Base-by-base conservation (phyloP, 371 early-diverging fungal species). In the Apophysomyces elegans region DNA sequence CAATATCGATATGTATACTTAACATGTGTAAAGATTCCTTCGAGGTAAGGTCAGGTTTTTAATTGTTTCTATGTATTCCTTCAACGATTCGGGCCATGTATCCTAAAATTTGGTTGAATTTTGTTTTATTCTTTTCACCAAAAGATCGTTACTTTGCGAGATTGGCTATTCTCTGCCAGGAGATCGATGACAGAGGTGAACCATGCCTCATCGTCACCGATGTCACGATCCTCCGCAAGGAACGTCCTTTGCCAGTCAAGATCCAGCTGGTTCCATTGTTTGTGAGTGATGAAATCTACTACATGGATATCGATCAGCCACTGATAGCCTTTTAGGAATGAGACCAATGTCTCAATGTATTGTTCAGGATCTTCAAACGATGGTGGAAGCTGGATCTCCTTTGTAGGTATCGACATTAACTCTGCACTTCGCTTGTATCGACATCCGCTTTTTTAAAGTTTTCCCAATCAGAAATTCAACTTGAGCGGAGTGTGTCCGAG, bases 251-350 rank as follows among this genome's bases (percentile, higher is more conserved):
- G 80, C 88, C 88, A 88, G 18, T 77, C 74, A 1, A 58, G 56
- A 47, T 79, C 81, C 43, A 88, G 58, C 16, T 66, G 58, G 8
- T 72, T 58, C 88, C 87, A 87, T 43, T 81, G 78, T 37, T 72
- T 59, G 8, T 67, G 67, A 2, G 84, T 83, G 7, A 86, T 64
- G 57, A 86, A 85, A 61, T 87, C 79, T 7, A 84, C 80, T 39
- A 86, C 81, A 57, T 85, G 78, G 44, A 85, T 70, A 41, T 82
- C 68, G 54, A 83, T 74, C 26, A 88, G 61, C 66, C 72, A 78
- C 16, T 70, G 68, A 47, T 80, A 85, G 32, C 70, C 26, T 2
- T 72, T 58, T 32, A 69, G 73, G 44, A 79, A 72, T 0, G 46
- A 36, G 37, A 67, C 64, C 21, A 85, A 64, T 16, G 67, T 63